Percentiles rank a stretch among this genome's conserved stretches.
Conservation (phyloP, 23 red algal genomes). For the Gracilaria vermiculophylla region DNA sequence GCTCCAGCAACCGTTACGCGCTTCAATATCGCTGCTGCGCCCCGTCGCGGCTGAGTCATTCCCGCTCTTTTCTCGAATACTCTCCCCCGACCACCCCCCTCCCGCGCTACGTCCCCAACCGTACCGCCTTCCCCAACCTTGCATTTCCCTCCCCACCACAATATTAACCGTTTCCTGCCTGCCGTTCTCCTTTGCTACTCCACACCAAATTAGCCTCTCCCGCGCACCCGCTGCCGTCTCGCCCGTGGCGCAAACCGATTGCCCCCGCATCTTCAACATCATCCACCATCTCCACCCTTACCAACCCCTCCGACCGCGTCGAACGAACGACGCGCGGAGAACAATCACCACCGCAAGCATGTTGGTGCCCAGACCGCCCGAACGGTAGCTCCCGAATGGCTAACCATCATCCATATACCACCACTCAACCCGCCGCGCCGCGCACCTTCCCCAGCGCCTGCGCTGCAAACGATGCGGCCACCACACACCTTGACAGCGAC, state of each 20-base stretch:
- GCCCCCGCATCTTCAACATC: background rate
- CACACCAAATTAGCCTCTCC: no score
- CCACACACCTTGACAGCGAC: background rate
- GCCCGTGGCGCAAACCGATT: background rate
- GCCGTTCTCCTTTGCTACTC: no score
- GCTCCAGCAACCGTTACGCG: no score
- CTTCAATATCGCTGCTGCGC: no score
- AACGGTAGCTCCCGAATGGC: background rate
- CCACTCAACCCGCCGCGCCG: background rate
- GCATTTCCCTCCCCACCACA: background rate
- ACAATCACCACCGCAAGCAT: background rate
- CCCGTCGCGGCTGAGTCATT: no score
- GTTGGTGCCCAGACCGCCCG: background rate
- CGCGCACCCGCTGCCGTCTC: background rate
- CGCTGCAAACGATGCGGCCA: background rate
- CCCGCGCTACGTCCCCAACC: background rate
- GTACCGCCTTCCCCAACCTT: background rate
- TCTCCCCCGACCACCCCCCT: no score
- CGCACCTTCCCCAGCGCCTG: background rate
- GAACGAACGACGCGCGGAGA: slow-evolving; percentile 20
- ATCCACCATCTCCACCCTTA: slow-evolving; percentile 6
- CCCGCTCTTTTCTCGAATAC: no score
- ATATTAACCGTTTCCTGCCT: no score
- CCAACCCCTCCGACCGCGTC: slow-evolving; percentile 36
- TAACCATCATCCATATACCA: background rate